Evolutionary conservation across 2,329 filamentous ascomycete species (phyloP), one percentile per base, ranked within the genome.

Genomic region (Botryotinia narcissicola): DNA sequence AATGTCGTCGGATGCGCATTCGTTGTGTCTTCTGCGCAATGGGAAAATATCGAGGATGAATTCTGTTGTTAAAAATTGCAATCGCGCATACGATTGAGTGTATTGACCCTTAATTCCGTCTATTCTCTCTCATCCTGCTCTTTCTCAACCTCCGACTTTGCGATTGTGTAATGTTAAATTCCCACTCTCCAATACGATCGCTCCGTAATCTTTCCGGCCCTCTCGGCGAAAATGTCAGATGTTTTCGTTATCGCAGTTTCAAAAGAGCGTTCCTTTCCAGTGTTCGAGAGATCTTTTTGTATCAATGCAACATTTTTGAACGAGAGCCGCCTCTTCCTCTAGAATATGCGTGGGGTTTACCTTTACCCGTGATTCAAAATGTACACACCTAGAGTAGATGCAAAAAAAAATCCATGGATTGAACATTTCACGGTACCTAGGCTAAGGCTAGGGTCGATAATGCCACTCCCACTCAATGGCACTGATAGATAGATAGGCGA

Each of bases 101-200:
- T 69, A 48, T 7, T 42, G 37, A 57, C 25, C 32, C n/a, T 32
- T 60, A 72, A 37, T 14, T 35, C 37, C 12, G 22, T 8, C 61
- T 72, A 72, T 59, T 35, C 61, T 59, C 61, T 67, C 35, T 48
- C 70, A 72, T 72, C 42, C 70, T 72, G 60, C 62, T 42, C 44
- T 51, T 42, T n/a, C 48, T 46, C 60, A 57, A 66, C 48, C 40
- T 64, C 60, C 59, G 59, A 71, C 46, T 42, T 51, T 64, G 44
- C 59, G 42, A 71, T 66, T 51, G 60, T 48, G 35, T 68, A 68
- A 68, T 42, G 48, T 22, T 57, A 44, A 32, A 32, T 42, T 32
- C 48, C 25, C 25, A 35, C 37, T 40, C 25, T 66, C 32, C 44
- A 44, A 29, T 51, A 42, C 40, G 22, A 44, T 25, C 32, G 42